These are phyloP conservation scores for Plicaturopsis crispa DNA, from an alignment of 768 basidiomycete species.

Conservation along the genomic window DNA sequence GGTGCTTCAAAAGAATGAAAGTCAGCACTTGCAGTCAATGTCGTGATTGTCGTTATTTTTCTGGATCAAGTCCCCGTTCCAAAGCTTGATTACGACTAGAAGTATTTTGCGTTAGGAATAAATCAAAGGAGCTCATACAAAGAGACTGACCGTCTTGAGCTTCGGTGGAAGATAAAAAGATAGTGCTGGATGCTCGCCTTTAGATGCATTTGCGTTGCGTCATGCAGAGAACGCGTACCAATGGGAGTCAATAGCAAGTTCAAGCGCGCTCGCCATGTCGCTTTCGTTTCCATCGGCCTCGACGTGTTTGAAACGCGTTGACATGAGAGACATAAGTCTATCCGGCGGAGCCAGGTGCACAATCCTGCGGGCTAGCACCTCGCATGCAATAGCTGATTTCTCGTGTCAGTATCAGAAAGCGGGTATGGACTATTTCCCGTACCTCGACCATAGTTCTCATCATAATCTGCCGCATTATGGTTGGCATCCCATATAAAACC, in stretches of 20 bases:
- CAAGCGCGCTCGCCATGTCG: conserved; percentile 70
- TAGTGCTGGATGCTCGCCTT: conserved; percentile 38
- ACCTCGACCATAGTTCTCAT: conserved; percentile 80
- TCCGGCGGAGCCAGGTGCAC: conserved; percentile 65
- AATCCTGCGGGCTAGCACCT: conserved; percentile 75
- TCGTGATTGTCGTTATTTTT: conserved; percentile 65
- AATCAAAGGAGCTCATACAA: conserved; percentile 1
- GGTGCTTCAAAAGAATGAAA: neutral
- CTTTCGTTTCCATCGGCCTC: conserved; percentile 73
- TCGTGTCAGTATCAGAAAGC: conserved; percentile 3
- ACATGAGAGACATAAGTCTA: conserved; percentile 63
- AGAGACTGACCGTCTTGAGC: conserved; percentile 62
- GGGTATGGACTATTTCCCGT: conserved; percentile 10
- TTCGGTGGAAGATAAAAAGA: conserved; percentile 81
- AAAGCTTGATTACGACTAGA: conserved; percentile 72
- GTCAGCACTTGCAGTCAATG: conserved; percentile 56
- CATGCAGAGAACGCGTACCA: conserved; percentile 39
- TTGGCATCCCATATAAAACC: conserved; percentile 81
- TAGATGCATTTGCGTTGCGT: conserved; percentile 8
- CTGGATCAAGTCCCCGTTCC: conserved; percentile 81
- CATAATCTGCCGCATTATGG: conserved; percentile 77
- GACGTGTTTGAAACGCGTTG: conserved; percentile 63
- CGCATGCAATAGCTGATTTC: conserved; percentile 64
- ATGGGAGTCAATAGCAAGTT: conserved; percentile 88
- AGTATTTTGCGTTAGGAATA: neutral